Conservation (phyloP, 495 filamentous ascomycete genomes). For the Hyphodiscus hymeniophilus region DNA sequence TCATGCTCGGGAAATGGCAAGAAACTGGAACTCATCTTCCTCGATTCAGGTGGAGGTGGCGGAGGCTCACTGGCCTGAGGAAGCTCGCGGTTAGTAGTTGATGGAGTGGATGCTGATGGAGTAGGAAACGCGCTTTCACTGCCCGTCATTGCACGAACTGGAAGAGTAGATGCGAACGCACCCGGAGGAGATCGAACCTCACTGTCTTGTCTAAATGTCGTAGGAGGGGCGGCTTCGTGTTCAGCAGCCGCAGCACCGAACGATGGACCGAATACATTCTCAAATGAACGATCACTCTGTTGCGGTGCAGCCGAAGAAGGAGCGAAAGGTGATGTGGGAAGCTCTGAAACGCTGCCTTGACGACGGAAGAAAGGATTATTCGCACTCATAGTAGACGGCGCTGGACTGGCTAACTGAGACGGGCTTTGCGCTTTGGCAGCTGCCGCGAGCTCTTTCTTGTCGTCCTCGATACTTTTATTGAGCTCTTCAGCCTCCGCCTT, state of each 20-base stretch:
- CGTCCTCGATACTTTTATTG: conserved; percentile 52
- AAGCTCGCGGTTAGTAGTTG: conserved; percentile 5
- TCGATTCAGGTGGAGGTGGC: conserved; percentile 54
- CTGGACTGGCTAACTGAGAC: conserved; percentile 54
- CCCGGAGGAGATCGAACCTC: conserved; percentile 3
- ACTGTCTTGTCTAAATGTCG: conserved; percentile 59
- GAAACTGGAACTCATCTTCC: conserved; percentile 65
- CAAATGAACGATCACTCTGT: conserved; percentile 64
- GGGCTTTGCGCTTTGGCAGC: conserved; percentile 29
- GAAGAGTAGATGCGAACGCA: background rate
- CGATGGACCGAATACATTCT: conserved; percentile 81
- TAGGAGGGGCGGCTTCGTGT: conserved; percentile 36
- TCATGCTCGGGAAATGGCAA: conserved; percentile 51
- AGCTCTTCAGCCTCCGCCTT: conserved; percentile 68
- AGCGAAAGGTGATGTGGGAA: conserved; percentile 44
- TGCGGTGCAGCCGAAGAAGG: conserved; percentile 32
- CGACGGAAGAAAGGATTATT: conserved; percentile 88
- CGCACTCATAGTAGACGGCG: conserved; percentile 64
- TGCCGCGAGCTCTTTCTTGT: conserved; percentile 28
- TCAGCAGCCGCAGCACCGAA: conserved; percentile 40
- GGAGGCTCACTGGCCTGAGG: conserved; percentile 22
- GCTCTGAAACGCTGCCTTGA: conserved; percentile 58
- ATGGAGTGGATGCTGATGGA: conserved; percentile 12
- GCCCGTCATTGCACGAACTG: conserved; percentile 3
- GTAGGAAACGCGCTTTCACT: conserved; percentile 13